Evolutionary conservation across 202 grass and related monocot genomes (phyloP), one percentile per base, ranked within the genome.

Genomic region (Carex sylvatica): DNA sequence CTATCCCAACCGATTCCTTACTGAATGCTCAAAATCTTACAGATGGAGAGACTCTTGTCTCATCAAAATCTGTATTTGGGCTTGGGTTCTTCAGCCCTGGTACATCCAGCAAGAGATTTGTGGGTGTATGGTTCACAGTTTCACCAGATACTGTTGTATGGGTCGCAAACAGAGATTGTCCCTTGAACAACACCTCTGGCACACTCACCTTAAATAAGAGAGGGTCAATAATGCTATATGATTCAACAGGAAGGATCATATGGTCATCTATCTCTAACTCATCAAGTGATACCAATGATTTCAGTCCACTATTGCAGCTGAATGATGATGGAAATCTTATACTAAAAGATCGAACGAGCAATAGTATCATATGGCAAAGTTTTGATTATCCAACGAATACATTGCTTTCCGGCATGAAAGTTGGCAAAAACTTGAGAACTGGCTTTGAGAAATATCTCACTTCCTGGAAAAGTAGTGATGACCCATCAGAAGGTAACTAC

Each of bases 371-470:
- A 13, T 94, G 92, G 89, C 87, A 94, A 42, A 94, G 89, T 85
- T 94, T 94, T 82, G 84, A 93, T 44, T 70, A 88, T 71, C 89
- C 92, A 40, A 89, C 87, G 4, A 83, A 94, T 89, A 89, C 89
- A 72, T 85, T 94, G 42, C 51, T 91, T 12, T 58, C 83, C 14
- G 92, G 74, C 26, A 80, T 94, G 87, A 84, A 86, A 3, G 13
- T 67, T 11, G 87, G 92, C 0, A 70, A 40, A 66, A 55, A 81
- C 65, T 23, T 86, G 12, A n/a, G 0, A 1, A 91, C 77, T 2
- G 83, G 89, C 33, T 49, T 78, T 19, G 83, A 65, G 20, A 86
- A 78, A 71, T 75, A 60, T 18, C 82, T 94, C 53, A 78, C 87
- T 9, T 88, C 92, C 18, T 94, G 89, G 88, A 53, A 76, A 66